Evolutionary conservation across 1,284 basidiomycete genomes (phyloP), one percentile per base, ranked within the genome.

Genomic region (Ceratobasidium sp.): DNA sequence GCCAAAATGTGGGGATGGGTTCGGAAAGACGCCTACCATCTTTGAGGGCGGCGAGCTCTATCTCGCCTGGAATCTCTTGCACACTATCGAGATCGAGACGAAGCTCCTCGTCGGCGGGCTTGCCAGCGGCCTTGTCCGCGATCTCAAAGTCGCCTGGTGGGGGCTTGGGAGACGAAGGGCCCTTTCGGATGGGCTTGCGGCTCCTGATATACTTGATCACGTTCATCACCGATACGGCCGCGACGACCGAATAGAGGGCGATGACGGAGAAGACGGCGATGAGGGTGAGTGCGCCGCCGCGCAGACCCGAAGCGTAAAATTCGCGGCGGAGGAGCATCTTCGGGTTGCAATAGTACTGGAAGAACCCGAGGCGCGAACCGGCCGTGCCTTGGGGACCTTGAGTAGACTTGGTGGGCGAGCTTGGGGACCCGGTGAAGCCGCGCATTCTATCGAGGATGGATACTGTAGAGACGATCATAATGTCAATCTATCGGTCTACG

Each of bases 21-120:
- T 26, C 10, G 2, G 12, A 16, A 18, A 1, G 21, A 30, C 48
- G 28, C 46, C 55, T 67, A 67, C 62, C 62, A 23, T 67, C 62
- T 26, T 43, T 67, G 32, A 55, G 28, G 16, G 34, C 50, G 28
- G 61, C 61, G 26, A 67, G 48, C 16, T 67, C 62, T 14, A 39
- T 50, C 28, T 67, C 62, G 34, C 62, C 62, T 21, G 62, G 62
- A 30, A 67, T 67, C 34, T 67, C 62, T 21, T 53, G 62, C 23
- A 67, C 62, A 14, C 48, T 48, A 34, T 67, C 62, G 46, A 67
- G 48, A 30, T 67, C 48, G 16, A 41, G n/a, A 9, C 43, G 26
- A 30, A 21, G 12, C 21, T 61, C 60, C 21, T 32, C 23, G 16
- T 32, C 62, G 50, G 30, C 50, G 28, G 48, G 48, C 36, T 55